phyloP scores from a whole-genome alignment of 1,139 yeast species.

The Protomyces lactucae-debilis region DNA sequence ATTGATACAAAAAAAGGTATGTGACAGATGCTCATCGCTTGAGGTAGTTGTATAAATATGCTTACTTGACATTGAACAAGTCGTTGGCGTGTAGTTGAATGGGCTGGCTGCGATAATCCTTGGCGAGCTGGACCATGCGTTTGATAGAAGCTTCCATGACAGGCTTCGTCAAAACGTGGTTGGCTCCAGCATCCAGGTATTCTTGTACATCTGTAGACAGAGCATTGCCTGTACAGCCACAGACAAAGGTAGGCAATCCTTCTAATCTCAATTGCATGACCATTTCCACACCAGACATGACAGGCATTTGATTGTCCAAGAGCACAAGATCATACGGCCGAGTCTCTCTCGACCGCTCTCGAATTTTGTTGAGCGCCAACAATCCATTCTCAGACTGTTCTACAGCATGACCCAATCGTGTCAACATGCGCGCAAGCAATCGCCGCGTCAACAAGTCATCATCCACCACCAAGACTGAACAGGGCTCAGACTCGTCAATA shows the following conservation, averaged over 20 bases:
- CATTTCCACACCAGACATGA: constrained; percentile 24
- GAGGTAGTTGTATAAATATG: not conserved
- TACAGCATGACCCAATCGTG: constrained; percentile 23
- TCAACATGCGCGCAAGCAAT: constrained; percentile 17
- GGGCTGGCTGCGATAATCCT: constrained; percentile 4
- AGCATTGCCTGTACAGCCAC: constrained; percentile 25
- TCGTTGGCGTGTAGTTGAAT: not conserved
- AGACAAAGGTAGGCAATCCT: constrained; percentile 16
- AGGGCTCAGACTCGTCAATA: constrained; percentile 2
- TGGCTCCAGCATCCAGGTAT: constrained; percentile 20
- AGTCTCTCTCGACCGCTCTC: not conserved
- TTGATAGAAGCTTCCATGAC: constrained; percentile 21
- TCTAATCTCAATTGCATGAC: constrained; percentile 15
- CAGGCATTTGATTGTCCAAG: constrained; percentile 27
- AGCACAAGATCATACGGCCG: constrained; percentile 18
- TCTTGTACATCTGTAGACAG: constrained; percentile 22
- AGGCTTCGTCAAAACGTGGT: constrained; percentile 22
- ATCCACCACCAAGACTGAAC: constrained; percentile 18
- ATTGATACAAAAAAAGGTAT: not conserved
- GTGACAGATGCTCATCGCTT: not conserved
- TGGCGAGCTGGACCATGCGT: constrained; percentile 7
- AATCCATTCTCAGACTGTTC: constrained; percentile 13
- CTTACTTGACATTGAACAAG: not conserved
- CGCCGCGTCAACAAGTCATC: constrained; percentile 22
- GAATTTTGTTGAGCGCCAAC: constrained; percentile 11